Conservation (phyloP, 1,139 yeast genomes). For the Blastobotrys apis region DNA sequence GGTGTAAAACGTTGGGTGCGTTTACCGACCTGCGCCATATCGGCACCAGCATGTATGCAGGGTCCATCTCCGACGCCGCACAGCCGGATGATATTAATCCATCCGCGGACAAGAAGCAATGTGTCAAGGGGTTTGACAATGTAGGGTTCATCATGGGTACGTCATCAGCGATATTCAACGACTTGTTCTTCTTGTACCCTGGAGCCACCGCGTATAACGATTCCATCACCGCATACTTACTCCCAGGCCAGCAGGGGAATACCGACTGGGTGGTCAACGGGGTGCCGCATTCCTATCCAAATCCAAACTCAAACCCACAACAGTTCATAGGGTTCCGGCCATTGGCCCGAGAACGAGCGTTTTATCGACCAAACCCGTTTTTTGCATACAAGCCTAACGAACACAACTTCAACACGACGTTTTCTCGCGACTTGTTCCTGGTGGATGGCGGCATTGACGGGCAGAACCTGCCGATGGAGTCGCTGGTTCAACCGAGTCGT, state of each 20-base stretch:
- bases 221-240: background rate
- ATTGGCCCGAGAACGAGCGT: slow-evolving; percentile 13
- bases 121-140: slow-evolving; percentile 68
- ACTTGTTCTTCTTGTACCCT: slow-evolving; percentile 36
- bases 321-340: slow-evolving; percentile 9
- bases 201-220: slow-evolving; percentile 3
- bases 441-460: slow-evolving; percentile 91
- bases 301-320: background rate
- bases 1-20: slow-evolving; percentile 72
- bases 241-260: slow-evolving; percentile 4
- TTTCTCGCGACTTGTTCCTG: slow-evolving; percentile 32
- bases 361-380: slow-evolving; percentile 68
- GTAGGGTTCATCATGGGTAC: slow-evolving; percentile 75
- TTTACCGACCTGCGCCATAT: slow-evolving; percentile 67
- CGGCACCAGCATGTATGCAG: slow-evolving; percentile 62
- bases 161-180: slow-evolving; percentile 71
- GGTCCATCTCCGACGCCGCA: slow-evolving; percentile 29
- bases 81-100: background rate
- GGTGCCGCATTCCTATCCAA: slow-evolving; percentile 1
- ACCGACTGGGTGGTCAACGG: slow-evolving; percentile 8
- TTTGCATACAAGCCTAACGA: slow-evolving; percentile 12
- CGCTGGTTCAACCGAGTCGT: slow-evolving; percentile 67
- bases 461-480: slow-evolving; percentile 68
- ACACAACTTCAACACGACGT: slow-evolving; percentile 7
- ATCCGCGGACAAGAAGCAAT: slow-evolving; percentile 24